phyloP scores from a whole-genome alignment of 345 rosid species.

The Lepidium sativum region DNA sequence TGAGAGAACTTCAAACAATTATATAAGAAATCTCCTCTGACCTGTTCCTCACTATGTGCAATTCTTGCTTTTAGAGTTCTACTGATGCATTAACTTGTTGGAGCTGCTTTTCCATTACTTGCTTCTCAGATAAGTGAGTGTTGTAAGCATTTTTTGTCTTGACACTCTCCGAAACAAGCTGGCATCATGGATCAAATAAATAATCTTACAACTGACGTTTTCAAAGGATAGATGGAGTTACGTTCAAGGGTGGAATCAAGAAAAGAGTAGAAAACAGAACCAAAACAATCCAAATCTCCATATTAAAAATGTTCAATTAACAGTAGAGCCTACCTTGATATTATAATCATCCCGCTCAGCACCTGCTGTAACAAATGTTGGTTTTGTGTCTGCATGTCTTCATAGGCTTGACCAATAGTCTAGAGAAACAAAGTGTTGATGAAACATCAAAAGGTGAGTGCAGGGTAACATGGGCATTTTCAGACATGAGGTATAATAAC shows the following conservation, averaged over 20 bases:
- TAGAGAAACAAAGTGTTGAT: slow-evolving; percentile 21
- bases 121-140: slow-evolving; percentile 68
- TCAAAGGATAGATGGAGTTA: slow-evolving; percentile 3
- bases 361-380: slow-evolving; percentile 82
- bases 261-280: neutral
- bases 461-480: neutral
- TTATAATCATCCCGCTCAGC: slow-evolving; percentile 84
- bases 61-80: slow-evolving; percentile 57
- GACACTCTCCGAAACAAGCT: slow-evolving; percentile 98
- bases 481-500: neutral
- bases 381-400: slow-evolving; percentile 94
- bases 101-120: slow-evolving; percentile 61
- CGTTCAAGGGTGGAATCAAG: neutral
- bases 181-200: slow-evolving; percentile 28
- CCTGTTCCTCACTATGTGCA: slow-evolving; percentile 70
- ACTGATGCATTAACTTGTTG: slow-evolving; percentile 55
- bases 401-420: slow-evolving; percentile 96
- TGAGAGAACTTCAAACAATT: neutral
- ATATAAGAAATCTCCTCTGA: slow-evolving; percentile 14
- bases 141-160: slow-evolving; percentile 74
- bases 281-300: too few relatives aligned
- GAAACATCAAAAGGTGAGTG: too few relatives aligned
- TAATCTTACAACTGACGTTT: neutral
- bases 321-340: slow-evolving; percentile 58
- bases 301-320: neutral